These are phyloP conservation scores for Nidularia pulvinata DNA, from an alignment of 768 basidiomycete genomes.

Conservation along the genomic window DNA sequence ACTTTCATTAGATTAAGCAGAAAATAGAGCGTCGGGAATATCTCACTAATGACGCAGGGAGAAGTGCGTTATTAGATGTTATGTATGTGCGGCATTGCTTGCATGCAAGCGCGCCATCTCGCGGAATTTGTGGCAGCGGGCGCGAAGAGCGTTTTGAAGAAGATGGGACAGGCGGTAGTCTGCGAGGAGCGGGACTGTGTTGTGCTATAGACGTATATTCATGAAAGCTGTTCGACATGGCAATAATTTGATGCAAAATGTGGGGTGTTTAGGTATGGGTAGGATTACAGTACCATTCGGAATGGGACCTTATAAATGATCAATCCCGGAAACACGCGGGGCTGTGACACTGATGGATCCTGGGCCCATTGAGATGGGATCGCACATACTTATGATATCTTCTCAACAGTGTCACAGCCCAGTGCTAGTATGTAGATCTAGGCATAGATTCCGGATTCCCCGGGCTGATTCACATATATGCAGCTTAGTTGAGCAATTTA, in stretches of 20 bases:
- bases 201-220: not conserved
- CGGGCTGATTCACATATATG: too few species aligned
- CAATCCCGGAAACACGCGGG: not conserved
- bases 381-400: not conserved
- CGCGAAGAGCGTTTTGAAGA: conserved; percentile 28
- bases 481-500: too few species aligned
- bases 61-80: conserved; percentile 38
- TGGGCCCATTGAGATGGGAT: not conserved
- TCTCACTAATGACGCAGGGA: conserved; percentile 39
- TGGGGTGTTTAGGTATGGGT: too few species aligned
- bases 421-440: not conserved
- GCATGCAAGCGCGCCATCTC: conserved; percentile 32
- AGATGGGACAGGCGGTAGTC: conserved; percentile 15
- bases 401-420: not conserved
- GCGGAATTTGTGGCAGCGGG: conserved; percentile 49
- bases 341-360: not conserved
- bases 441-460: not conserved
- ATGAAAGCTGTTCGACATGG: too few species aligned
- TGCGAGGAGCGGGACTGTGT: conserved; percentile 5
- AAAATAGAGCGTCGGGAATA: not conserved
- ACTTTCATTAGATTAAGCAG: not conserved
- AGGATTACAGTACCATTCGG: not conserved
- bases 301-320: not conserved
- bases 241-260: too few species aligned
- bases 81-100: conserved; percentile 44